Conservation (phyloP, 164 flowering plant genomes). For the Vitis vinifera region DNA sequence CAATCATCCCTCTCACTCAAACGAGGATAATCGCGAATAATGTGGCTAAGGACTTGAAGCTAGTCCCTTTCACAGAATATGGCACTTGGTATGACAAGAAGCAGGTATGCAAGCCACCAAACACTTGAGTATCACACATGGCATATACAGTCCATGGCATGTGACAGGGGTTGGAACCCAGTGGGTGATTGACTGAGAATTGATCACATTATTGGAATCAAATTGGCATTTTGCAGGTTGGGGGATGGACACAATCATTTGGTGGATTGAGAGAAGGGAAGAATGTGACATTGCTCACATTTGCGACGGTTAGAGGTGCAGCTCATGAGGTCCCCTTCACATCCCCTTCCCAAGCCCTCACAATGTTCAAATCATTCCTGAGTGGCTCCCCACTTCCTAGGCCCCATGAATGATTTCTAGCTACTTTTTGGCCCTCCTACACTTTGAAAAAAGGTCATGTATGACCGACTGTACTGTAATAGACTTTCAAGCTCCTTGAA, state of each 20-base stretch:
- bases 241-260: conserved; percentile 56
- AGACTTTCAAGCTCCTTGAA: no score
- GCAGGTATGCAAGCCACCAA: conserved; percentile 23
- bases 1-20: conserved; percentile 43
- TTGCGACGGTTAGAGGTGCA: conserved; percentile 50
- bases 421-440: no score
- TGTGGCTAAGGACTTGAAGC: conserved; percentile 28
- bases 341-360: conserved; percentile 44
- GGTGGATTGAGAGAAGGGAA: conserved; percentile 29
- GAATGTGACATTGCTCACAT: conserved; percentile 39
- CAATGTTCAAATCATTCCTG: conserved; percentile 37
- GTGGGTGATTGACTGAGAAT: no score
- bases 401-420: no score
- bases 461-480: no score
- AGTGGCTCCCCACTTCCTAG: conserved; percentile 21
- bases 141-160: no score
- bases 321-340: conserved; percentile 58
- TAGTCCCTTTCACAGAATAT: conserved; percentile 26
- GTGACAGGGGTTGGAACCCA: no score
- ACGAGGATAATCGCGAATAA: conserved; percentile 44
- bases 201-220: no score
- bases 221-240: conserved; percentile 30
- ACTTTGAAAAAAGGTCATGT: no score
- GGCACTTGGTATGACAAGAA: conserved; percentile 38
- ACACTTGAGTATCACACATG: no score